These are phyloP conservation scores for Fusarium odoratissimum DNA, from an alignment of 2,329 filamentous ascomycete species.

Conservation along the genomic window DNA sequence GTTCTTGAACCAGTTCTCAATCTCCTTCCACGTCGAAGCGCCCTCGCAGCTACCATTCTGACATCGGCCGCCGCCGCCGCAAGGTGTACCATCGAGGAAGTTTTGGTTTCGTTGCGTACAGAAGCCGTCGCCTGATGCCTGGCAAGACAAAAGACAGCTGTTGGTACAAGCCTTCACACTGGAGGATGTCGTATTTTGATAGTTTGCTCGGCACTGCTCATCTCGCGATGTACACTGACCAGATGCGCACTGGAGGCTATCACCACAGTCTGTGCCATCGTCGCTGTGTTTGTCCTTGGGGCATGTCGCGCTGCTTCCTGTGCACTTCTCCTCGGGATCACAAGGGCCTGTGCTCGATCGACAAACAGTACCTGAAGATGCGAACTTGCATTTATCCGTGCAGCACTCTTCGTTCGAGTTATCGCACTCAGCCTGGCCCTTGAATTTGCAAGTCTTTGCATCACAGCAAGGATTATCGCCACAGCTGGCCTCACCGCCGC, in stretches of 20 bases:
- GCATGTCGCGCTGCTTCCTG: constrained; percentile 77
- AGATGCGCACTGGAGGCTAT: constrained; percentile 81
- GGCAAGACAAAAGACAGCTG: constrained; percentile 82
- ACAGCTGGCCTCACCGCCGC: constrained; percentile 81
- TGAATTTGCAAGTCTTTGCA: constrained; percentile 87
- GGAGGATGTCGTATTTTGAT: constrained; percentile 79
- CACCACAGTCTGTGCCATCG: constrained; percentile 79
- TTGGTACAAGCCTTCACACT: constrained; percentile 78
- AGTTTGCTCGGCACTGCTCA: constrained; percentile 85
- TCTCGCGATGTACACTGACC: constrained; percentile 95
- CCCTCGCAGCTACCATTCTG: constrained; percentile 82
- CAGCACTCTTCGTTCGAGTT: constrained; percentile 86
- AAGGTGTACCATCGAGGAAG: constrained; percentile 91
- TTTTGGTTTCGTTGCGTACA: constrained; percentile 88
- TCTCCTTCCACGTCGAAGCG: constrained; percentile 74
- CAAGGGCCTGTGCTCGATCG: constrained; percentile 82
- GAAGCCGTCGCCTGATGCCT: constrained; percentile 74
- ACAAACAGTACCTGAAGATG: constrained; percentile 77
- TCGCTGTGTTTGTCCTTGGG: constrained; percentile 76
- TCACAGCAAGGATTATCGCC: constrained; percentile 85
- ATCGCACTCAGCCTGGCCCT: constrained; percentile 79
- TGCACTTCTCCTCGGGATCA: constrained; percentile 87
- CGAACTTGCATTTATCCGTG: constrained; percentile 73
- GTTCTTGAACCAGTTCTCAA: constrained; percentile 78
- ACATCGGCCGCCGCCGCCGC: constrained; percentile 83